These are phyloP conservation scores for Fusarium sterilihyphosum DNA, from an alignment of 2,329 filamentous ascomycete genomes.

Conservation along the genomic window DNA sequence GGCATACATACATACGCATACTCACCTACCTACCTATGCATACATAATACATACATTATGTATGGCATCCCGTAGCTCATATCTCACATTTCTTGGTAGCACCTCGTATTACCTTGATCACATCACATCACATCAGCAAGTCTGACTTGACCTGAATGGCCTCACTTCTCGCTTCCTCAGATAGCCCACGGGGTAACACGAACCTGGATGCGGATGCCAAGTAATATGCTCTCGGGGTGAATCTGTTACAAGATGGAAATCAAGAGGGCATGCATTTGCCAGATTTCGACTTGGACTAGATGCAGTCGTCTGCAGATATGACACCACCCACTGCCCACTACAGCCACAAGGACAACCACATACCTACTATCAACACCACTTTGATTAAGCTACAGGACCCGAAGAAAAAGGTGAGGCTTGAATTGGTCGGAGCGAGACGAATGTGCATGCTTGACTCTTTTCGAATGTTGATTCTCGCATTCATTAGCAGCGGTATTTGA, in stretches of 20 bases:
- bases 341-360: neutral
- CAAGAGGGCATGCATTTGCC: conserved; percentile 12
- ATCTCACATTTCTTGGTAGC: conserved; percentile 13
- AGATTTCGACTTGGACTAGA: conserved; percentile 34
- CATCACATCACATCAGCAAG: conserved; percentile 20
- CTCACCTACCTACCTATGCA: neutral
- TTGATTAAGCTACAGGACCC: conserved; percentile 15
- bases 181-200: neutral
- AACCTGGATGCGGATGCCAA: conserved; percentile 17
- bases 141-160: conserved; percentile 13
- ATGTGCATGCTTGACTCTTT: conserved; percentile 20
- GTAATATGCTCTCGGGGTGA: neutral
- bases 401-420: conserved; percentile 4
- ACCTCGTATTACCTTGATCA: conserved; percentile 18
- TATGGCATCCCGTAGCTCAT: conserved; percentile 15
- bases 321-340: conserved; percentile 34
- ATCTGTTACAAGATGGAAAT: neutral
- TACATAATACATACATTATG: neutral
- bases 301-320: conserved; percentile 33
- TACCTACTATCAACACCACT: conserved; percentile 1
- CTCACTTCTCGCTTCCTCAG: conserved; percentile 15
- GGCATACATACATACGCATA: neutral
- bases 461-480: neutral
- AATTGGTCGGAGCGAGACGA: neutral
- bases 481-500: neutral